Evolutionary conservation across 225 moss, liverwort and hornwort species (phyloP), one percentile per base, ranked within the genome.

Genomic region (Thuidium tamariscinum): DNA sequence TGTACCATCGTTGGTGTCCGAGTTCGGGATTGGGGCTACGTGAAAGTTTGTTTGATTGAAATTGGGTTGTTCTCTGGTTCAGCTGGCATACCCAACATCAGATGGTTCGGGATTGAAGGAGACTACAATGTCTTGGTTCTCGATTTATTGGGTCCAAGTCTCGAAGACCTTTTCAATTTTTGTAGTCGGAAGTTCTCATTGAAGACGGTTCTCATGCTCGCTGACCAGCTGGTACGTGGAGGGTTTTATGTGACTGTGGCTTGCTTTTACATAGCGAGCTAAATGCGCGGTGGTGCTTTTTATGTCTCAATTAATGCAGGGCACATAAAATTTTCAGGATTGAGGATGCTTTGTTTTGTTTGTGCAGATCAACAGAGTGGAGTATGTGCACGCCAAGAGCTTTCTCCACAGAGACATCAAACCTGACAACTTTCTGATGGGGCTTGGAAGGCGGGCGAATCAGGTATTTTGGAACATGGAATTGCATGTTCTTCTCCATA

Each of bases 21-120:
- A 37, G 29, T 29, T 72, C 8, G 51, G 41, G 39, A 72, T 72
- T 70, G 9, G 39, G 71, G 52, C 14, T 32, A 7, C 14, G 22
- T 79, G 79, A 48, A 80, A 22, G 59, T 71, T 20, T 12, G 30
- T 51, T 51, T 52, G 62, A 81, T 81, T 39, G 61, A 81, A 41
- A 10, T 14, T 30, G 63, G 54, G 25, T 79, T 55, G 48, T 18
- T 84, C 27, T 52, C 36, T 84, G 84, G 56, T 90, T 83, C 95
- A 97, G 97, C 97, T 85, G 97, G 97, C 42, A 97, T 97, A 55
- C 97, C 97, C 48, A 97, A 95, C 85, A 96, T 97, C 94, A 96
- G 97, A 86, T 97, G 97, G 97, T 97, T 92, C 83, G 97, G 97
- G 32, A 95, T 97, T n/a, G 97, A 97, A 91, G 97, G 97, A 29